A percentile compares a stretch with the other conserved stretches of the same genome.
Conservation (phyloP, 352 stramenopile genomes). For the Elongisporangium prolatum region DNA sequence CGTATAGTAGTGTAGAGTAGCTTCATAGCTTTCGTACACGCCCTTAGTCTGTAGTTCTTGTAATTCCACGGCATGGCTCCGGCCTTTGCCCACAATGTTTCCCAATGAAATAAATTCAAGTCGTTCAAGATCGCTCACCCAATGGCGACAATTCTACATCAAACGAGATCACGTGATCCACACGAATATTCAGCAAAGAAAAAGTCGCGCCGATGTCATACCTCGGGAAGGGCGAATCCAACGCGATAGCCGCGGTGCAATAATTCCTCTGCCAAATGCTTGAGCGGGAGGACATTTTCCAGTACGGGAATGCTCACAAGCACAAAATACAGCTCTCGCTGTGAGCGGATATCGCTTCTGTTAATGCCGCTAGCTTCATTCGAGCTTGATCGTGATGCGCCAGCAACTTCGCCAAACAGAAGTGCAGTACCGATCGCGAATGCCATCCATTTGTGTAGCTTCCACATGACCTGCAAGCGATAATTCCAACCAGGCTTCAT, state of each 20-base stretch:
- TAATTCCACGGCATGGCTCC: constrained; percentile 17
- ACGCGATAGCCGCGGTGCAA: constrained; percentile 70
- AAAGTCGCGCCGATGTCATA: constrained; percentile 7
- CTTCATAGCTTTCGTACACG: constrained; percentile 66
- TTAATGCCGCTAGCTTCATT: background rate
- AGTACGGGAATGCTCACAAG: constrained; percentile 82
- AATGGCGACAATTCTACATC: constrained; percentile 62
- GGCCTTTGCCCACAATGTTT: constrained; percentile 42
- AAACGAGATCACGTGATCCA: constrained; percentile 1
- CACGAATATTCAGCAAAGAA: background rate
- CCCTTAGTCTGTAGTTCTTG: constrained; percentile 27
- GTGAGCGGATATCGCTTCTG: background rate
- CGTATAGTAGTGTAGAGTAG: constrained; percentile 66
- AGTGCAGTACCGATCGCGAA: background rate
- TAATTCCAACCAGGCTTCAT: constrained; percentile 9
- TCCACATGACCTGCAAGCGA: constrained; percentile 12
- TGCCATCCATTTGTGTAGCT: constrained; percentile 1
- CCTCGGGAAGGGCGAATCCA: constrained; percentile 75
- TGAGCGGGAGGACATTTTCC: constrained; percentile 79
- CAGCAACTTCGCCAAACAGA: background rate
- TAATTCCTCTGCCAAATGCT: constrained; percentile 70
- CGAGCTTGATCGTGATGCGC: background rate
- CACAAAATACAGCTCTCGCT: constrained; percentile 64
- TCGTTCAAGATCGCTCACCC: constrained; percentile 64
- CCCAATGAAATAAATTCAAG: constrained; percentile 81